Evolutionary conservation across 192 early-diverging fungal species (phyloP).

Genomic region (Entophlyctis luteolus): DNA sequence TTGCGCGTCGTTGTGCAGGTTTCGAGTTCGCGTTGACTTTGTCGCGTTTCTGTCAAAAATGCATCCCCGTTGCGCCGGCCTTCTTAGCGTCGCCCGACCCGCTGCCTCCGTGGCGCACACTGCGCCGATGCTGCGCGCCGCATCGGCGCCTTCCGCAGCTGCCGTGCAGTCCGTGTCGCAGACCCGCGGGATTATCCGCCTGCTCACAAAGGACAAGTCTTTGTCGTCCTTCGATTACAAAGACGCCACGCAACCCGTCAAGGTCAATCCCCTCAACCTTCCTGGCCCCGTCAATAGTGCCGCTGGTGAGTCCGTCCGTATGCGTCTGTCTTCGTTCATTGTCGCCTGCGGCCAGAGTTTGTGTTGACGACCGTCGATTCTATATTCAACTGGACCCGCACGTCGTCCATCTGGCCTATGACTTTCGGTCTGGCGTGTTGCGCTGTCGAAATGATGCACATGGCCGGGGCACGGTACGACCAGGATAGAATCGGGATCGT

Average conservation of each 20-base stretch:
- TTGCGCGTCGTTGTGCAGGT: no score
- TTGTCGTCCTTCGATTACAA: constrained; percentile 33
- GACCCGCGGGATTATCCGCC: constrained; percentile 15
- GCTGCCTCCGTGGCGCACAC: no score
- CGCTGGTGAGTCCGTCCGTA: no score
- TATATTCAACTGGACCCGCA: constrained; percentile 89
- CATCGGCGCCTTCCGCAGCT: no score
- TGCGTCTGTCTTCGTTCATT: no score
- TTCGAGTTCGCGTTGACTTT: no score
- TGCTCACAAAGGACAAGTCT: constrained; percentile 34
- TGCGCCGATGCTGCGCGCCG: no score
- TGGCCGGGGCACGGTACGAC: constrained; percentile 92
- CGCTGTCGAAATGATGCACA: constrained; percentile 98
- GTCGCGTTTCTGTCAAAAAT: no score
- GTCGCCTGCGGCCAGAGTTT: no score
- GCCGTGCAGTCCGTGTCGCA: no score
- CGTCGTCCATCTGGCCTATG: constrained; percentile 77
- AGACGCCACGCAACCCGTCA: constrained; percentile 22
- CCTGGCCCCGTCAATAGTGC: constrained; percentile 44
- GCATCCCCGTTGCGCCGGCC: no score
- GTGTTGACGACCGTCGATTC: constrained; percentile 87
- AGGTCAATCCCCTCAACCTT: constrained; percentile 52
- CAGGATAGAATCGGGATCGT: constrained; percentile 97
- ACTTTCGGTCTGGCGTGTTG: constrained; percentile 94
- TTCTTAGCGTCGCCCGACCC: no score